phyloP scores from a whole-genome alignment of 116 monocot genomes.

The Cymodocea nodosa region DNA sequence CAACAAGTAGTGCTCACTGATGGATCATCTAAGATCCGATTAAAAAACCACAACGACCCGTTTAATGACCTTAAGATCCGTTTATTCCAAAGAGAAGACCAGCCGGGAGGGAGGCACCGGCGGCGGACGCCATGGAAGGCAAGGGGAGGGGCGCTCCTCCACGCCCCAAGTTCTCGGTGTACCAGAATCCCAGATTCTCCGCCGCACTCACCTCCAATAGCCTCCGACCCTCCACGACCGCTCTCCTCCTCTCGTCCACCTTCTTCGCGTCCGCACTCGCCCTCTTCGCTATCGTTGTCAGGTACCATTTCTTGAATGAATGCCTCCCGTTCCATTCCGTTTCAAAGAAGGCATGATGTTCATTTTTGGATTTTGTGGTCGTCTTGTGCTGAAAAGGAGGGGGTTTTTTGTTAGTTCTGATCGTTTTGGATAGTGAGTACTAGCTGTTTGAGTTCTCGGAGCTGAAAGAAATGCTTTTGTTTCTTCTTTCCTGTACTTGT shows the following conservation, averaged over 20 bases:
- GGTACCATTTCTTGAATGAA: slow-evolving; percentile 1
- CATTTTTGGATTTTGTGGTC: neutral
- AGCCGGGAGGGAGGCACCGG: too few relatives aligned
- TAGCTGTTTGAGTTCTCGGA: neutral
- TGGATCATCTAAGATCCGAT: too few relatives aligned
- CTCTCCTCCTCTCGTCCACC: slow-evolving; percentile 5
- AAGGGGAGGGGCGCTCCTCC: neutral
- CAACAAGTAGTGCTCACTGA: too few relatives aligned
- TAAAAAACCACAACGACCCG: too few relatives aligned
- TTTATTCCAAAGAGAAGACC: too few relatives aligned
- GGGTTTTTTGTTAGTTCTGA: neutral
- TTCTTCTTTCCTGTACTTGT: neutral
- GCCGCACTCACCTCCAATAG: slow-evolving; percentile 22
- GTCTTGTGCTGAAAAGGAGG: neutral
- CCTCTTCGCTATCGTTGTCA: slow-evolving; percentile 8
- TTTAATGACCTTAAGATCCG: too few relatives aligned
- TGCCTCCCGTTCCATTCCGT: neutral
- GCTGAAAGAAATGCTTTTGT: neutral
- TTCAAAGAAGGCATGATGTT: neutral
- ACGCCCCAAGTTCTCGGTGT: slow-evolving; percentile 18
- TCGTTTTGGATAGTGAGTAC: neutral
- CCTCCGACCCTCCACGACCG: slow-evolving; percentile 12
- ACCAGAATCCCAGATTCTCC: slow-evolving; percentile 24
- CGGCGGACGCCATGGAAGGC: neutral
- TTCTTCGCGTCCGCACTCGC: slow-evolving; percentile 6